Base-by-base conservation (phyloP, 371 early-diverging fungal species). In the Coemansia sp. region DNA sequence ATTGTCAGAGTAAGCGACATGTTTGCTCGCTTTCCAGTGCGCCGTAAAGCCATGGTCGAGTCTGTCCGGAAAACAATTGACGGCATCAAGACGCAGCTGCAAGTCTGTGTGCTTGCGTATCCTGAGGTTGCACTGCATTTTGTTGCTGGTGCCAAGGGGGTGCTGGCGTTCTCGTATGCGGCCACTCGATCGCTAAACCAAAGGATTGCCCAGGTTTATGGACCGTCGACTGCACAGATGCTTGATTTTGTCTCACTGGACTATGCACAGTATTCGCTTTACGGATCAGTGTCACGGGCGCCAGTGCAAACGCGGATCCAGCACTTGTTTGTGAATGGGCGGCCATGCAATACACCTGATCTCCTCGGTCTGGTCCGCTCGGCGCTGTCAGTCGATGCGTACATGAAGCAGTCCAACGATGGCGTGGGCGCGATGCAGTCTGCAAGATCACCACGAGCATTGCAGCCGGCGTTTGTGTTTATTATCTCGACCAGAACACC, bases 221-320 rank as follows among this genome's bases (percentile, higher is more conserved):
- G 74, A 9, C 58, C 70, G 8, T 11, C 35, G 5, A 38, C 52
- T 16, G 74, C 70, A 0, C 65, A 54, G 11, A 2, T 1, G 4
- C 65, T 69, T 30, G 74, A 70, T 20, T 59, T 54, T 51, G 55
- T 74, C 20, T 63, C 70, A 0, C 11, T 65, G 5, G 70, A 69
- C 11, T 59, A 62, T 16, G 62, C 30, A 1, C 32, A 40, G 9
- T 62, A 58, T 20, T 52, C 43, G 10, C 48, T 74, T 13, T 9
- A 42, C 31, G 74, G 74, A 10, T 69, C 70, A 13, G 41, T 69
- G 11, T 74, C 74, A 14, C 57, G 59, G 16, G 39, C n/a, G 6
- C 70, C 74, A 13, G 50, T 52, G 7, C 49, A 59, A n/a, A 30
- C 34, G 9, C 63, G 61, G n/a, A 59, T 63, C 11, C 73, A 72